Evolutionary conservation across 176 grass and related monocot genomes (phyloP), one percentile per base, ranked within the genome.

Genomic region (Lolium perenne): DNA sequence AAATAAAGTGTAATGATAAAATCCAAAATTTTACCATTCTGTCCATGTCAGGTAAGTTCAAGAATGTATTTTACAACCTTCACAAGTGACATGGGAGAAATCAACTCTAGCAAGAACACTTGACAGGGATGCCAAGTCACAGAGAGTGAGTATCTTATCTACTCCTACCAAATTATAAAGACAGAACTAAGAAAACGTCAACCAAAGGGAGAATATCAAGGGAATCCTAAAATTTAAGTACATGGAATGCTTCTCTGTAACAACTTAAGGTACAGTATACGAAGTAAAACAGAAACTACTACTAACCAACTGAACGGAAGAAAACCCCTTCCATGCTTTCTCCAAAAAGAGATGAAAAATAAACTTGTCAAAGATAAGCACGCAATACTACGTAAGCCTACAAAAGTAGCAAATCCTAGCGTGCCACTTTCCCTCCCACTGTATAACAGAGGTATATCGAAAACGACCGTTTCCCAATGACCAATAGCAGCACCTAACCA

Each of bases 361-460:
- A 16, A 1, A 12, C 71, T 72, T 72, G 8, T 72, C 41, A 47
- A 72, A 74, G 71, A 50, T 50, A 50, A 26, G 71, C 70, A 13
- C 70, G 13, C n/a, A 47, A 73, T 26, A 23, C 71, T 49, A 49
- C 43, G 13, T 4, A 74, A 74, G 46, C 49, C 8, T 18, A 75
- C 48, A 75, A 32, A 75, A 53, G 48, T 53, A 74, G 71, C 22
- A 74, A 74, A 74, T 74, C 71, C 23, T 48, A 74, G 45, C 14
- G 46, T 74, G 46, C 47, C 46, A 29, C 46, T 51, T 74, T 29
- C 8, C 71, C 46, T 29, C 7, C 71, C 3, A 8, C 2, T 51
- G 71, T 51, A 74, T 16, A 29, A 51, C 8, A 74, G 46, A 26
- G 71, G 41, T 43, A 43, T 43, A 43, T 43, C 41, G 41, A 43